Evolutionary conservation across 306 rosid species (phyloP), one percentile per base, ranked within the genome.

Genomic region (Inga laurina): DNA sequence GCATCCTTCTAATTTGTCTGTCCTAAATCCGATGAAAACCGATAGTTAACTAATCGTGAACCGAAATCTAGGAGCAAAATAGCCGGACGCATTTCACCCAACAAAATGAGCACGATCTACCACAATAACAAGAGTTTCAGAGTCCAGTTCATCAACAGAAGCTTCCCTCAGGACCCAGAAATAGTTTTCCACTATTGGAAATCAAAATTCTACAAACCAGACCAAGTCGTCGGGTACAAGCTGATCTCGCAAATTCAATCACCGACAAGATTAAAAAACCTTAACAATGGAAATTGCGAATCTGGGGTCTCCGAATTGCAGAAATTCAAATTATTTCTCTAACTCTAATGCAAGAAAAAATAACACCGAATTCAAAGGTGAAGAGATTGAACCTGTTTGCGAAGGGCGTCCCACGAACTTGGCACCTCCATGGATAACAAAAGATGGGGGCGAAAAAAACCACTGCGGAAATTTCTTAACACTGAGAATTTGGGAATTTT

Each of bases 371-470:
- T 59, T 9, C 39, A 41, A 78, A 22, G 8, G 54, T 9, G 18
- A 52, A 66, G 30, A 70, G 62, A 65, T 37, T 48, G 51, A 65
- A 94, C 98, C 97, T 94, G 97, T 65, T 91, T 91, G 86, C 98
- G 98, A 79, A 94, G 97, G 61, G 97, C 91, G 83, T 94, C 97
- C 98, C 98, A 94, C 45, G 98, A 94, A 91, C 76, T 90, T 10
- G 87, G 83, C 45, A 85, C 82, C 76, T 94, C 98, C 98, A 92
- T 94, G 75, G 78, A 37, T 74, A 37, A 51, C 52, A 22, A 37
- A 75, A 22, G 32, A 69, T 37, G 30, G 30, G 30, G 30, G 30
- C 30, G 22, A 22, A 22, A 10, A 4, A 13, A 44, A 72, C 5
- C 41, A 80, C 10, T 69, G 34, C n/a, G 5, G 3, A 32, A 37